Evolutionary conservation across 495 filamentous ascomycete genomes (phyloP), one percentile per base, ranked within the genome.

Genomic region (Glonium stellatum): DNA sequence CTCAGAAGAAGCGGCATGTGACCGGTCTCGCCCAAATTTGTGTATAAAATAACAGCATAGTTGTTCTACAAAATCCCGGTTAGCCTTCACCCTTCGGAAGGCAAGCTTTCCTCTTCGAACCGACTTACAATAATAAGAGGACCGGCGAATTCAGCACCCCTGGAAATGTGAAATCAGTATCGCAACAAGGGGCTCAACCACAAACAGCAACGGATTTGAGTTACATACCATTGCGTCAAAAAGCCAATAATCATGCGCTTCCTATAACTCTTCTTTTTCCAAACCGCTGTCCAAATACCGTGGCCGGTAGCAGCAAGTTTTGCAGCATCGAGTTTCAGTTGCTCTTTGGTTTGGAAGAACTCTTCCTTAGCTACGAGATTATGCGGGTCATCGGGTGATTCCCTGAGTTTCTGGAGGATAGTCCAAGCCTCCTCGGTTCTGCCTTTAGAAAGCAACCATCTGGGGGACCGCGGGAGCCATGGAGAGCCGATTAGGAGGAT

Each of bases 221-320:
- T 5, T 21, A 12, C 34, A 21, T 42, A 44, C 54, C 34, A 56
- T 35, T 54, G 37, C 39, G 37, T 56, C 31, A 56, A 36, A 42
- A 56, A 56, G 1, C n/a, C 34, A 42, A 44, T 25, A 25, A 56
- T 56, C 34, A 56, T 41, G 12, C 54, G 31, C 36, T 56, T 56
- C 36, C 54, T 37, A 21, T 44, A 56, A 6, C 34, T 41, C 19
- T 41, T 41, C 37, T 56, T 56, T 35, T 56, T 56, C 34, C 34
- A 56, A 8, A 56, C 37, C 11, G 51, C 51, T 22, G 35, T 39
- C 59, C 59, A 62, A 18, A 62, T 47, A 31, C 51, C 51, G 27
- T 27, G 22, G 12, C 36, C 35, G 22, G 54, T 57, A 15, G 35
- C 54, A 10, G 54, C 35, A 31, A 54, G 25, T 31, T 44, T 57